Evolutionary conservation across 169 alveolate genomes (phyloP).

Genomic region (Fabrea salina): DNA sequence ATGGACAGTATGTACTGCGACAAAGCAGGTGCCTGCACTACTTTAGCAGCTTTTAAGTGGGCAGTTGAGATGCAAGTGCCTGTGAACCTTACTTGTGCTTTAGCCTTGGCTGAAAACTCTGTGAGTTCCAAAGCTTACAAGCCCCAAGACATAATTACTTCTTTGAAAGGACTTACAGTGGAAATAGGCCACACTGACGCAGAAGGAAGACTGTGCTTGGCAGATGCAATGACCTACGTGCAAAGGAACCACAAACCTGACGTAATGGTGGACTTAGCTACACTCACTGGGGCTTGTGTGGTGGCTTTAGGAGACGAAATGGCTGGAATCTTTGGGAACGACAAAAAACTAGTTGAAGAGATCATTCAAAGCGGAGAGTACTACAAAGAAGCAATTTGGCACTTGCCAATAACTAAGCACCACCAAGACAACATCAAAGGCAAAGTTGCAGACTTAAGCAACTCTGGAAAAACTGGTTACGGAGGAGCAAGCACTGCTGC

Average conservation of each 20-base stretch:
- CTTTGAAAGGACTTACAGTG: constrained; percentile 92
- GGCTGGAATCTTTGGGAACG: constrained; percentile 72
- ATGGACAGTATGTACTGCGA: constrained; percentile 59
- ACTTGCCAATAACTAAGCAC: constrained; percentile 85
- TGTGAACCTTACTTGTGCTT: constrained; percentile 42
- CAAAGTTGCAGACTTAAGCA: constrained; percentile 87
- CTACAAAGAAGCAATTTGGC: constrained; percentile 84
- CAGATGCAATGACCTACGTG: constrained; percentile 95
- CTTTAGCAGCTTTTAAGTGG: constrained; percentile 52
- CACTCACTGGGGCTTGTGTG: constrained; percentile 93
- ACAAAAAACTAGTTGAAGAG: constrained; percentile 47
- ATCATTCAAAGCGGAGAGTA: constrained; percentile 43
- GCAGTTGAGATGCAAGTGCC: constrained; percentile 39
- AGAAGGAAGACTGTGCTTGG: constrained; percentile 95
- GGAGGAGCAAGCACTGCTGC: constrained; percentile 89
- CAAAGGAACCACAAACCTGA: constrained; percentile 81
- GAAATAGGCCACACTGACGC: constrained; percentile 97
- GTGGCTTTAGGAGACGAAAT: constrained; percentile 82
- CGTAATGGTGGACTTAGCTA: constrained; percentile 90
- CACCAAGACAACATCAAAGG: constrained; percentile 77
- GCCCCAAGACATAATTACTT: constrained; percentile 92
- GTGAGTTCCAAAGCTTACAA: constrained; percentile 85
- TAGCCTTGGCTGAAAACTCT: constrained; percentile 87
- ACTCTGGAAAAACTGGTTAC: constrained; percentile 55
- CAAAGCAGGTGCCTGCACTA: constrained; percentile 67